phyloP scores from a whole-genome alignment of 176 grass and related monocot genomes.

The Lolium perenne region DNA sequence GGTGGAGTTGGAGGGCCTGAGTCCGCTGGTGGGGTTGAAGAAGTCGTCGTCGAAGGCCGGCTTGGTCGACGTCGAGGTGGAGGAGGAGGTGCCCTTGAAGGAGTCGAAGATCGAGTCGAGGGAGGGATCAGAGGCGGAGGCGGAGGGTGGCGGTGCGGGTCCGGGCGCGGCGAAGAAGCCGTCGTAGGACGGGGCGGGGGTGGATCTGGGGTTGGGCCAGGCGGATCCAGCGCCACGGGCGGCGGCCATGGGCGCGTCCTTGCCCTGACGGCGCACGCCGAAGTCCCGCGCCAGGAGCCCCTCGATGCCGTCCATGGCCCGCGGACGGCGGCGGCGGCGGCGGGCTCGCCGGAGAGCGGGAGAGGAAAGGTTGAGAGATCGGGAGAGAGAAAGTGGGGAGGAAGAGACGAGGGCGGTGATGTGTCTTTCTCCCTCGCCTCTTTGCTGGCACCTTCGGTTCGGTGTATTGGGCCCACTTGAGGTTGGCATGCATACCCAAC shows the following conservation, averaged over 20 bases:
- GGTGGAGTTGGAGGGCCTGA: constrained; percentile 36
- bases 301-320: constrained; percentile 80
- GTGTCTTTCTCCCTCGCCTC: constrained; percentile 46
- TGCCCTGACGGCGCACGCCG: constrained; percentile 77
- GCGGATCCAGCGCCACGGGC: constrained; percentile 43
- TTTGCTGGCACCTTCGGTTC: constrained; percentile 4
- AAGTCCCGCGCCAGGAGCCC: constrained; percentile 77
- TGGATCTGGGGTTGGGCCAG: constrained; percentile 61
- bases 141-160: constrained; percentile 16
- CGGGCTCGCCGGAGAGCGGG: constrained; percentile 37
- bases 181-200: constrained; percentile 52
- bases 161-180: constrained; percentile 47
- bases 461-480: constrained; percentile 28
- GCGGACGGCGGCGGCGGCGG: background rate
- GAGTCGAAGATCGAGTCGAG: constrained; percentile 60
- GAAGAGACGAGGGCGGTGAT: constrained; percentile 30
- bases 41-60: constrained; percentile 59
- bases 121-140: constrained; percentile 34
- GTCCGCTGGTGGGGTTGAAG: constrained; percentile 46
- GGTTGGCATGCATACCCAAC: background rate
- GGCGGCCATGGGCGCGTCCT: constrained; percentile 66
- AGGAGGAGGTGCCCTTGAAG: constrained; percentile 38
- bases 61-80: constrained; percentile 12
- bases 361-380: background rate
- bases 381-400: constrained; percentile 15